Conservation (phyloP, 495 filamentous ascomycete species). For the Arthonia radiata region DNA sequence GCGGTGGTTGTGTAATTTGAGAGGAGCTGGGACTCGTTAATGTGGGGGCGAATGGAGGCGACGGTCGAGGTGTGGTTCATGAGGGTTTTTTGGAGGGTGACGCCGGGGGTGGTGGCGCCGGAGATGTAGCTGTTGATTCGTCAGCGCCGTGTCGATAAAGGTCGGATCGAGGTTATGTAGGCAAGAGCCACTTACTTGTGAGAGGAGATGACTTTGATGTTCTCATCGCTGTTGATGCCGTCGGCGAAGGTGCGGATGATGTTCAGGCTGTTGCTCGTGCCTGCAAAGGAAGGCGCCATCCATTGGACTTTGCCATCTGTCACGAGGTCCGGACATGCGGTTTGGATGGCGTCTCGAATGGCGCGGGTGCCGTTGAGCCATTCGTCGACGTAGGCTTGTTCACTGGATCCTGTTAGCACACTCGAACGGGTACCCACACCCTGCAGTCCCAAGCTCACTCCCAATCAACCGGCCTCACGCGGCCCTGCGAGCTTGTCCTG, state of each 20-base stretch:
- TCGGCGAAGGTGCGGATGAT: constrained; percentile 24
- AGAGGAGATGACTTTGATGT: constrained; percentile 31
- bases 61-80: constrained; percentile 39
- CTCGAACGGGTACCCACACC: no score
- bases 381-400: constrained; percentile 30
- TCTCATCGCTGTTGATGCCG: constrained; percentile 22
- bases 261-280: constrained; percentile 26
- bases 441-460: no score
- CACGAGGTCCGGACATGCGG: constrained; percentile 26
- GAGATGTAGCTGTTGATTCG: constrained; percentile 32
- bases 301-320: constrained; percentile 19
- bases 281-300: constrained; percentile 36
- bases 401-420: no score
- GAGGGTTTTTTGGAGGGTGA: constrained; percentile 36
- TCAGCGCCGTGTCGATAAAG: neutral
- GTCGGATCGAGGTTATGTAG: no score
- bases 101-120: constrained; percentile 32
- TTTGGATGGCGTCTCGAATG: constrained; percentile 22
- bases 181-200: constrained; percentile 27
- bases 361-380: constrained; percentile 30
- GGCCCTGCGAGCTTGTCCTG: constrained; percentile 25
- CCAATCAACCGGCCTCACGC: constrained; percentile 27
- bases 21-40: constrained; percentile 19
- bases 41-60: constrained; percentile 21
- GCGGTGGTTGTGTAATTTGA: constrained; percentile 15